These are phyloP conservation scores for Xylariales sp. DNA, from an alignment of 2,329 filamentous ascomycete species.

Conservation along the genomic window DNA sequence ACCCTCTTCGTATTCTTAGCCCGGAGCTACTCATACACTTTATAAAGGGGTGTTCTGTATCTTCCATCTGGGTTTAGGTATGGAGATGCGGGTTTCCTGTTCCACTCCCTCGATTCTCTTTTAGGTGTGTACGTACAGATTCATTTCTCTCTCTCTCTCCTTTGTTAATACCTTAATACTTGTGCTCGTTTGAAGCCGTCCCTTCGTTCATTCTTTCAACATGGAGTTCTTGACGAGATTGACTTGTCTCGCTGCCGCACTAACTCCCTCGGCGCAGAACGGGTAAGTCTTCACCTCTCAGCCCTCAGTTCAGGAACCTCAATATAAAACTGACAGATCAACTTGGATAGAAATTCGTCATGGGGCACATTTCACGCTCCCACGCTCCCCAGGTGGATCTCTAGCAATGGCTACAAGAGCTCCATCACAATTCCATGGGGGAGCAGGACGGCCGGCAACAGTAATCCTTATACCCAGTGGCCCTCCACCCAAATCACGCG, in stretches of 20 bases:
- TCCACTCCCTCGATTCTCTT: conserved; percentile 18
- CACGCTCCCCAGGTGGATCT: conserved; percentile 49
- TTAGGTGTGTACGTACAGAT: conserved; percentile 28
- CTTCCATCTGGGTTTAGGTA: neutral
- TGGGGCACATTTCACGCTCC: conserved; percentile 52
- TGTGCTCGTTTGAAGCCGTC: conserved; percentile 41
- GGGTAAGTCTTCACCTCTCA: conserved; percentile 42
- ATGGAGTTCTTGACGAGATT: conserved; percentile 44
- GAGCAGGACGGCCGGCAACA: conserved; percentile 53
- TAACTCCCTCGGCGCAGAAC: conserved; percentile 45
- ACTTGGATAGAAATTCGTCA: conserved; percentile 43
- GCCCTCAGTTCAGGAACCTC: no score
- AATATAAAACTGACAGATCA: neutral
- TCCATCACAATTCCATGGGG: conserved; percentile 63
- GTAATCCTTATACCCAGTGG: conserved; percentile 62
- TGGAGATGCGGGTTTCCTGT: conserved; percentile 4
- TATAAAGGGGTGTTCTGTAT: conserved; percentile 22
- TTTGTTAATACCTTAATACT: conserved; percentile 12
- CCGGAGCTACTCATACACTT: conserved; percentile 2
- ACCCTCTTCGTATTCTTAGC: neutral
- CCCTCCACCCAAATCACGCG: conserved; percentile 67
- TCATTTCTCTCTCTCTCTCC: conserved; percentile 18
- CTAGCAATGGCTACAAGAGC: conserved; percentile 30
- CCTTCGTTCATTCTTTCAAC: conserved; percentile 42
- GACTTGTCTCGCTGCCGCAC: conserved; percentile 38